Conservation (phyloP, 2,329 filamentous ascomycete genomes). For the Botrytis fabae region DNA sequence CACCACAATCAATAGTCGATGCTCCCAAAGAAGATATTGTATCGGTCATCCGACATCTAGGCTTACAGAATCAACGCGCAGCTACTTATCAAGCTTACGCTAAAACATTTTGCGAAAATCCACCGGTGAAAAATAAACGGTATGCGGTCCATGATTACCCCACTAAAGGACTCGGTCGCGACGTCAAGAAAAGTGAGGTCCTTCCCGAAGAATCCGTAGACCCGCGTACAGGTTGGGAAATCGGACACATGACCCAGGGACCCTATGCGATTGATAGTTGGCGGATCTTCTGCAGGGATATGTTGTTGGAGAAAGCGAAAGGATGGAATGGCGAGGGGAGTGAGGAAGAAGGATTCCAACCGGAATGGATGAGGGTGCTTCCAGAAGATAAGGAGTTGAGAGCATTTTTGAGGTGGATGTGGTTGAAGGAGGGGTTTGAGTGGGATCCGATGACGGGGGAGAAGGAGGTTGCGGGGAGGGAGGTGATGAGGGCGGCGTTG, state of each 20-base stretch:
- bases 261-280: conserved; percentile 85
- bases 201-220: conserved; percentile 46
- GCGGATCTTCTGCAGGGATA: conserved; percentile 89
- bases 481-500: conserved; percentile 57
- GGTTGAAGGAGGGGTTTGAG: conserved; percentile 80
- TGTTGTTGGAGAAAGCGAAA: conserved; percentile 62
- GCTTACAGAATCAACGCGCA: conserved; percentile 68
- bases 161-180: conserved; percentile 48
- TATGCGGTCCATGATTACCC: conserved; percentile 60
- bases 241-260: conserved; percentile 80
- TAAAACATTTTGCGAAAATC: conserved; percentile 59
- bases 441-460: conserved; percentile 76
- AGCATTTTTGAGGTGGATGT: conserved; percentile 86
- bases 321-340: conserved; percentile 67
- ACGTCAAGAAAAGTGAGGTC: conserved; percentile 49
- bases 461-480: conserved; percentile 52
- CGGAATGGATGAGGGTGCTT: conserved; percentile 87
- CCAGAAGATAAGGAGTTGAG: conserved; percentile 87
- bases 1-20: conserved; percentile 59
- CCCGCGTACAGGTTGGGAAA: conserved; percentile 63
- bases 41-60: conserved; percentile 66
- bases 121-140: conserved; percentile 59
- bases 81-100: conserved; percentile 70
- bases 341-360: conserved; percentile 64
- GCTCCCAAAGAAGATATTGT: conserved; percentile 59